Evolutionary conservation across 805 yeast species (phyloP).

Genomic region (Suhomyces pyralidae): DNA sequence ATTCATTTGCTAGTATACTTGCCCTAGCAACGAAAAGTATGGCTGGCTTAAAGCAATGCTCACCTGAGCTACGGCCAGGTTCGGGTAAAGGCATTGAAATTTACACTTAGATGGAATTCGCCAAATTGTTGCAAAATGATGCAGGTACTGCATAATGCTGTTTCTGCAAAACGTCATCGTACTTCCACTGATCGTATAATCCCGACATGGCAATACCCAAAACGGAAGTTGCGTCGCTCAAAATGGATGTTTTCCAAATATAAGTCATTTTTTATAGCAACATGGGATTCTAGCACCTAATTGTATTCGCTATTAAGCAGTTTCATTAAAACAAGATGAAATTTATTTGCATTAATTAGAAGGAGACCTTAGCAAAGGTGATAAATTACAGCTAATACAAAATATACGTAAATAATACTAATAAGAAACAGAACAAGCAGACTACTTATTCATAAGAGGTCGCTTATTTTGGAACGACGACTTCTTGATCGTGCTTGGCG

Average conservation of each 20-base stretch:
- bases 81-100: neutral
- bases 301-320: neutral
- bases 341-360: neutral
- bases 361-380: neutral
- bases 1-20: constrained; percentile 25
- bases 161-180: neutral
- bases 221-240: neutral
- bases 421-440: neutral
- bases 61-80: neutral
- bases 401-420: neutral
- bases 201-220: neutral
- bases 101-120: neutral
- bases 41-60: constrained; percentile 1
- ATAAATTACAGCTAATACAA: neutral
- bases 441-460: neutral
- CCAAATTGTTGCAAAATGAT: neutral
- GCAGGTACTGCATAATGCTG: neutral
- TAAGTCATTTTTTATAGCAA: neutral
- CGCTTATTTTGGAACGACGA: constrained; percentile 2
- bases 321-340: neutral
- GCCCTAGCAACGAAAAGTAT: constrained; percentile 21
- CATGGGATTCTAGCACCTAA: neutral
- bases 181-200: neutral
- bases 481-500: constrained; percentile 42
- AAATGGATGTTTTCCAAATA: neutral